Evolutionary conservation across 257 asterid genomes (phyloP), one percentile per base, ranked within the genome.

Genomic region (Solanum acaule): DNA sequence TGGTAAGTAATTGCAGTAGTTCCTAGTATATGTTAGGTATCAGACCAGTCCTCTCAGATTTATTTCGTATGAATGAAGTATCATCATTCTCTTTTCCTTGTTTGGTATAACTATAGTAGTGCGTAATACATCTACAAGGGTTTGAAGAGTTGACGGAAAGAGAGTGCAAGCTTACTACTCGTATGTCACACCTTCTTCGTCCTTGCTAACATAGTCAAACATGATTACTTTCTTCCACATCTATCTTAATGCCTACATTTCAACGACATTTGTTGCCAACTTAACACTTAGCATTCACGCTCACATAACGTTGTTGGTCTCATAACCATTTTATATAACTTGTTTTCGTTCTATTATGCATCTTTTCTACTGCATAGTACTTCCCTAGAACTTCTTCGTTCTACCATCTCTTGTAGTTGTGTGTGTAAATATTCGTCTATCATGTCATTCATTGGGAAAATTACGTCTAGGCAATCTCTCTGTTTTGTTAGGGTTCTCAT

Each of bases 1-100:
- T 92, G 92, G 97, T 94, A 94, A 76, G 86, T 79, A 79, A 42
- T 83, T 15, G 38, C 10, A 79, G n/a, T 65, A n/a, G 22, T 59
- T 78, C 73, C 18, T 2, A 33, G 84, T 78, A 42, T 78, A 40
- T 42, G 59, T 31, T 14, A 86, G 8, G 23, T 86, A 9, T 35
- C 13, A 2, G 63, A 78, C 34, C 15, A 10, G 16, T 14, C 61
- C 84, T 42, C 37, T 25, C 35, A 29, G 84, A 78, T 42, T 78
- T 78, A 42, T 42, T 77, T 77, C 37, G 2, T 31, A n/a, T 14
- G 22, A 12, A 78, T 42, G 37, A 78, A 78, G 63, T 40, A 78
- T 42, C 84, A 42, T 13, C 63, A 8, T 40, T 75, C 63, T 38
- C 31, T 38, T 37, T 37, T 5, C 44, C 31, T 3, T 75, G 31